A percentile compares a stretch with the other conserved stretches of the same genome.
These are phyloP conservation scores for Scutellaria baicalensis DNA, from an alignment of 257 asterid species.

Conservation along the genomic window DNA sequence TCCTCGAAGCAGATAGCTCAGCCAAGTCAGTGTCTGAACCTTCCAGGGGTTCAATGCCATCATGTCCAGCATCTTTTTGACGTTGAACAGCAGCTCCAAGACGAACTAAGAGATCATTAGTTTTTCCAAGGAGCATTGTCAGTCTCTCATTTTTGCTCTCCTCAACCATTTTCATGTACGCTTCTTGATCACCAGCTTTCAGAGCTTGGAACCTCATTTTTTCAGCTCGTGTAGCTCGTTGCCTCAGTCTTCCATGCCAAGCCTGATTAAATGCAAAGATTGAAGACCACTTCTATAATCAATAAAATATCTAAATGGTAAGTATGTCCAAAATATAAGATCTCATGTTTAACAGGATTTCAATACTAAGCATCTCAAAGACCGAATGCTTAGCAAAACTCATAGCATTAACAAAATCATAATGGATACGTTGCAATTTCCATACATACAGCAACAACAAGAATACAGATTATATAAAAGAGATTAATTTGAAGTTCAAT, in stretches of 20 bases:
- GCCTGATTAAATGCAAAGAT: slow-evolving; percentile 42
- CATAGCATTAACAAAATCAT: background rate
- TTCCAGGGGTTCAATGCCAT: slow-evolving; percentile 55
- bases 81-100: slow-evolving; percentile 99
- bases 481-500: background rate
- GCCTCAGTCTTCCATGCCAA: slow-evolving; percentile 98
- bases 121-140: slow-evolving; percentile 96
- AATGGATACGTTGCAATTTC: background rate
- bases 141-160: slow-evolving; percentile 96
- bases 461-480: background rate
- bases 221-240: slow-evolving; percentile 95
- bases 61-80: slow-evolving; percentile 88
- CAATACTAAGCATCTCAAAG: background rate
- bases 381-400: background rate
- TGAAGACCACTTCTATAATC: background rate
- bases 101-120: slow-evolving; percentile 85
- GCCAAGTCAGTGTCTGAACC: slow-evolving; percentile 50
- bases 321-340: slow-evolving; percentile 2
- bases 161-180: slow-evolving; percentile 98
- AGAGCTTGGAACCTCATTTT: slow-evolving; percentile 95
- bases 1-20: slow-evolving; percentile 48
- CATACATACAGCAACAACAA: background rate
- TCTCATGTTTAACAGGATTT: background rate
- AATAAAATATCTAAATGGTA: slow-evolving; percentile 4
- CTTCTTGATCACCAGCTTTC: slow-evolving; percentile 99